Base-by-base conservation (phyloP, 257 asterid species). In the Nicotiana benthamiana region DNA sequence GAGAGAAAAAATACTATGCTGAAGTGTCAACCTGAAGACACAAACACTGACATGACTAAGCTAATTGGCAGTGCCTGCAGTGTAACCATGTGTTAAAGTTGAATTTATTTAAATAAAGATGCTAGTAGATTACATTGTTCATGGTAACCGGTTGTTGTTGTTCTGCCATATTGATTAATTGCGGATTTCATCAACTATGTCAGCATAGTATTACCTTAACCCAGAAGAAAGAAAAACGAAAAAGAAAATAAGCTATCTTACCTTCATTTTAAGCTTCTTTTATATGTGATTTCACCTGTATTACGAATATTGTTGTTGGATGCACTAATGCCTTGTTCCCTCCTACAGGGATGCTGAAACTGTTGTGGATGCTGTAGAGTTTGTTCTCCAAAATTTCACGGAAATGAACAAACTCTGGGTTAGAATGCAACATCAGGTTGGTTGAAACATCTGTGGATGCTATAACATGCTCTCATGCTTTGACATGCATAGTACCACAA, bases 381-480 rank as follows among this genome's bases (percentile, higher is more conserved):
- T 96, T 87, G 98, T 96, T 68, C 97, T 96, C 79, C 99, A 94
- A 88, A 96, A 96, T 90, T 96, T 96, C 88, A 94, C 98, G 9
- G 99, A 96, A 90, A 96, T 96, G 99, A 96, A 96, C 90, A 94
- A 96, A 85, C 99, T 96, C 64, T 96, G 99, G 99, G 99, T 96
- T 84, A 91, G 98, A 85, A 96, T 96, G 99, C 99, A 96, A 80
- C 96, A 96, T 85, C 97, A 92, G 98, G 99, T 96, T 85, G 86
- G 94, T 85, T 86, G 82, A 83, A 86, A 86, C 83, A 57, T 79
- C 75, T 67, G 83, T 75, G 81, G 83, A 80, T 75, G 66, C 61
- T 83, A 75, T 83, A 79, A 81, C 84, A 81, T 82, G 82, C 86
- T 81, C 85, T 82, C 84, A 82, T 86, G 84, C 84, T 80, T 80